Conservation (phyloP, 208 protist species). For the Naegleria gruberi region DNA sequence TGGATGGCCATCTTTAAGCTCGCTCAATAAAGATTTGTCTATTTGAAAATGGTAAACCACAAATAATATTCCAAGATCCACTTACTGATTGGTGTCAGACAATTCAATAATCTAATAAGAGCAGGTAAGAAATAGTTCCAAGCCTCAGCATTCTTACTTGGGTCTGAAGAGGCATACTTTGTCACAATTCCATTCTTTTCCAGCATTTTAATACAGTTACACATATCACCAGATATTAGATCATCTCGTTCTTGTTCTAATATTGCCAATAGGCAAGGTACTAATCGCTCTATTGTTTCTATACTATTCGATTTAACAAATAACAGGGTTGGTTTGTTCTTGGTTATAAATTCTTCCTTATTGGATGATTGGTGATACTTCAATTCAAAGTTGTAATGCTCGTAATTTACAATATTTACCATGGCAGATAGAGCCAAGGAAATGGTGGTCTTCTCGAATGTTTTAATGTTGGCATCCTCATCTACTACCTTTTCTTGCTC, state of each 20-base stretch:
- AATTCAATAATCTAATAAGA: background rate
- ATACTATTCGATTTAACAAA: background rate
- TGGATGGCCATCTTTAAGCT: background rate
- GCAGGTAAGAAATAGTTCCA: conserved; percentile 4
- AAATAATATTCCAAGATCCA: background rate
- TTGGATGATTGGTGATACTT: background rate
- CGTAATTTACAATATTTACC: background rate
- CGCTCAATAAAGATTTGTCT: background rate
- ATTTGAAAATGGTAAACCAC: background rate
- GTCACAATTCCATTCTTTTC: background rate
- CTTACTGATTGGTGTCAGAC: background rate
- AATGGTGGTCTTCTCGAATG: background rate
- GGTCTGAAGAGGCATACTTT: background rate
- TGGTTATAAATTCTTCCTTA: background rate
- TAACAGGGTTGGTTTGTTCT: background rate
- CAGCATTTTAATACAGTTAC: background rate
- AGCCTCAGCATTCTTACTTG: background rate
- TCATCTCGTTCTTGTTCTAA: background rate
- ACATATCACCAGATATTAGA: background rate
- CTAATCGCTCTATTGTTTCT: background rate
- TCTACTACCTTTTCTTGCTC: background rate
- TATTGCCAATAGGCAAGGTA: background rate
- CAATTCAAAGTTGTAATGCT: background rate
- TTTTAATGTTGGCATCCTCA: background rate
- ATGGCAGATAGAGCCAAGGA: background rate